Evolutionary conservation across 441 rosid species (phyloP).

Genomic region (Pelargonium myrrhifolium): DNA sequence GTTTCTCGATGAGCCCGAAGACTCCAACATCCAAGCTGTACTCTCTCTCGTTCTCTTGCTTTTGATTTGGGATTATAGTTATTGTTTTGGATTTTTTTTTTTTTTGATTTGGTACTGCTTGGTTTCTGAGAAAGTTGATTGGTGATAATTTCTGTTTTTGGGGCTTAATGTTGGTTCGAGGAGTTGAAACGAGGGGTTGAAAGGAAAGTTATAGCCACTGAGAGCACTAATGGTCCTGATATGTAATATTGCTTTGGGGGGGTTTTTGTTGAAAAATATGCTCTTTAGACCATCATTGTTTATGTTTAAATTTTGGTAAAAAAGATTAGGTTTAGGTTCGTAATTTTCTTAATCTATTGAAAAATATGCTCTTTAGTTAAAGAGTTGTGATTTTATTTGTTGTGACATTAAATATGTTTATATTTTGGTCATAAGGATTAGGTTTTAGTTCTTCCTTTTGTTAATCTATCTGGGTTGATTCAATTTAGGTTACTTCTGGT

Average conservation of each 20-base stretch:
- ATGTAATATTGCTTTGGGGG: too few species aligned
- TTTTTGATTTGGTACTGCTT: background rate
- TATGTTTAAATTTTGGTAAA: too few species aligned
- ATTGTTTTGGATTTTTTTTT: background rate
- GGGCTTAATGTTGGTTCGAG: background rate
- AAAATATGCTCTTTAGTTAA: too few species aligned
- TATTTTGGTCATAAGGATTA: background rate
- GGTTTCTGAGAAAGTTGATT: background rate
- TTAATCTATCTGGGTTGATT: slow-evolving; percentile 1
- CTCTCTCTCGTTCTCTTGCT: background rate
- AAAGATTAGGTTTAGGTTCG: too few species aligned
- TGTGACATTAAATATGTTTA: too few species aligned
- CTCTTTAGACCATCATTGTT: too few species aligned
- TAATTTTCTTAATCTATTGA: too few species aligned
- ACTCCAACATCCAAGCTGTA: slow-evolving; percentile 71
- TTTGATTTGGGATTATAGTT: background rate
- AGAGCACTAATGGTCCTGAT: too few species aligned
- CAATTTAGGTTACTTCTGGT: slow-evolving; percentile 54
- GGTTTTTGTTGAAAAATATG: too few species aligned
- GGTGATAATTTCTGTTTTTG: background rate
- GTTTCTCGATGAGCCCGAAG: slow-evolving; percentile 83
- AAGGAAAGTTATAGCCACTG: background rate
- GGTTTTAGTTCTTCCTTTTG: background rate
- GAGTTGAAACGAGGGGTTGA: too few species aligned
- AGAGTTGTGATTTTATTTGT: background rate